Base-by-base conservation (phyloP, 202 grass and related monocot species). In the Setaria italica region DNA sequence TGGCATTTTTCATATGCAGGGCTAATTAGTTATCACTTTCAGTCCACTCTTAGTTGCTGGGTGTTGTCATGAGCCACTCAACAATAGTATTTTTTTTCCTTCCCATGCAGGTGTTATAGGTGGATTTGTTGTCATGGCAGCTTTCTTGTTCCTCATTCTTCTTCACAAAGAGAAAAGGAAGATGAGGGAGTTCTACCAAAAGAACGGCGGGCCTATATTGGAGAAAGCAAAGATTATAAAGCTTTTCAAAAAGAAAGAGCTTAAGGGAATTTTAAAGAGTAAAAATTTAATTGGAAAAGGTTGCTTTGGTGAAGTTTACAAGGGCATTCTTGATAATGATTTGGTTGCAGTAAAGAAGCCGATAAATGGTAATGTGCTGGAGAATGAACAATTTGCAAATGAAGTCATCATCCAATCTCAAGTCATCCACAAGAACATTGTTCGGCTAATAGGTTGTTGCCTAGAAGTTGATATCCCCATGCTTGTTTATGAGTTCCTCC, bases 341-440 rank as follows among this genome's bases (percentile, higher is more conserved):
- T 1, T 33, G 0, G 85, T 90, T 35, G 85, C 85, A 20, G 67
- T 90, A 11, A 90, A 90, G 67, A 87, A 63, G 32, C 59, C 89
- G 1, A 84, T 74, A 16, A 41, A 42, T 12, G 54, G 66, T 20
- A 5, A 0, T 83, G 2, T 12, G 59, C 55, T 16, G n/a, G 25
- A 48, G 16, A 76, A 76, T 10, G 74, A 87, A 14, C 58, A 87
- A 9, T 90, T 90, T 34, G 64, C 71, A 48, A 87, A 90, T 62
- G 88, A 87, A 46, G 34, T 90, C 1, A 66, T 83, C 9, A 87
- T 90, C 48, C 84, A 83, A 2, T 90, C 84, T 63, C 71, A 35
- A 70, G 25, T 90, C 9, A 74, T 57, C n/a, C 88, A 90, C 20
- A 86, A 60, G 49, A 90, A 90, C 49, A 69, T 80, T 2, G 11